Evolutionary conservation across 2,329 filamentous ascomycete genomes (phyloP).

Genomic region (Exophiala bonariae): DNA sequence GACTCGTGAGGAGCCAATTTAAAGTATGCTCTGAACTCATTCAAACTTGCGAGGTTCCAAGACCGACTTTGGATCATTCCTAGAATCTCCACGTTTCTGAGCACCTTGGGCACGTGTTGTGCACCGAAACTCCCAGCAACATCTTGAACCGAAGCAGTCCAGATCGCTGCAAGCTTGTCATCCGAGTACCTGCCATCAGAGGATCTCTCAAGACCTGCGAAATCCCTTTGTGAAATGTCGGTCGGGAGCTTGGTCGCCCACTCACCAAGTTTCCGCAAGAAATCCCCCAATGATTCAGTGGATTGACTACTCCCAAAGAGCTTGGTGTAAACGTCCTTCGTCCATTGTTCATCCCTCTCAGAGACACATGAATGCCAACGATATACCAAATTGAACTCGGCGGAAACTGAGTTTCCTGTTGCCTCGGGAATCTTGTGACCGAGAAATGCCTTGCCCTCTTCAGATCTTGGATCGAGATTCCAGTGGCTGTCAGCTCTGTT

Average conservation of each 20-base stretch:
- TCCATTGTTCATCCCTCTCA: conserved; percentile 62
- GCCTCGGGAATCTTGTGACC: conserved; percentile 53
- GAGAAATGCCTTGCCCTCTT: conserved; percentile 51
- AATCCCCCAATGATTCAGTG: conserved; percentile 38
- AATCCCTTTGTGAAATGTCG: conserved; percentile 50
- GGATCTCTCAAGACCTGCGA: conserved; percentile 50
- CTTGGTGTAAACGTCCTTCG: conserved; percentile 54
- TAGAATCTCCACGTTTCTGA: conserved; percentile 62
- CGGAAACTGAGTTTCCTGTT: conserved; percentile 66
- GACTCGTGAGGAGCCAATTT: conserved; percentile 51
- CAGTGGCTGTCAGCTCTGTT: conserved; percentile 60
- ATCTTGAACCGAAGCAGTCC: conserved; percentile 62
- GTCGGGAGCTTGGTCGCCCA: conserved; percentile 43
- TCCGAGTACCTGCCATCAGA: conserved; percentile 57
- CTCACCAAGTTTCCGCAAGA: conserved; percentile 38
- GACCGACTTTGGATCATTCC: conserved; percentile 63
- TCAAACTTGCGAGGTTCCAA: conserved; percentile 62
- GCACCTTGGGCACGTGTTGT: conserved; percentile 57
- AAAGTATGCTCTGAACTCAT: conserved; percentile 56
- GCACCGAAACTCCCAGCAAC: conserved; percentile 61
- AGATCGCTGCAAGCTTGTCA: conserved; percentile 56
- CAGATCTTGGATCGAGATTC: conserved; percentile 64
- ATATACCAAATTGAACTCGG: conserved; percentile 69
- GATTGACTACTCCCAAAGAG: conserved; percentile 43
- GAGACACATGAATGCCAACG: conserved; percentile 65